These are phyloP conservation scores for Heterobasidion annosum DNA, from an alignment of 1,284 basidiomycete genomes.

Conservation along the genomic window DNA sequence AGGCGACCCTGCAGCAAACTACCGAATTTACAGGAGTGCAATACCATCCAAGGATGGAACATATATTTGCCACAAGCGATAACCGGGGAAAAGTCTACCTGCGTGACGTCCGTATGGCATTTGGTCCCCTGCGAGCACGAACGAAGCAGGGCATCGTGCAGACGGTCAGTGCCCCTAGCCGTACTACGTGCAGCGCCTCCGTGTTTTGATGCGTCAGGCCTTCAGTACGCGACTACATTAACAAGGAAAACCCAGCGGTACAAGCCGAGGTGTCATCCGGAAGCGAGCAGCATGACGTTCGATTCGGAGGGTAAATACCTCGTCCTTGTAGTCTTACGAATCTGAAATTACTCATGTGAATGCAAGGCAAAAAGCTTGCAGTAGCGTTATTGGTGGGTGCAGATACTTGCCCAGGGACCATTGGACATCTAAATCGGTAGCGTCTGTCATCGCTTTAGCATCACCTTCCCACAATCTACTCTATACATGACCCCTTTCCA, in stretches of 20 bases:
- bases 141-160: slow-evolving; percentile 46
- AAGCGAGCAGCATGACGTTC: slow-evolving; percentile 57
- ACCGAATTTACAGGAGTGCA: slow-evolving; percentile 52
- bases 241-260: slow-evolving; percentile 18
- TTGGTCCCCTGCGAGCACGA: slow-evolving; percentile 37
- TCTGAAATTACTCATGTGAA: slow-evolving; percentile 3
- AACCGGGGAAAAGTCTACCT: slow-evolving; percentile 47
- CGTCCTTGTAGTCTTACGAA: background rate
- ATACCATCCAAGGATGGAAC: slow-evolving; percentile 54
- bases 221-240: slow-evolving; percentile 57
- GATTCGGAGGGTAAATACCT: slow-evolving; percentile 45
- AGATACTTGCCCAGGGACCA: too few relatives aligned
- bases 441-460: slow-evolving; percentile 22
- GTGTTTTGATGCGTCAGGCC: background rate
- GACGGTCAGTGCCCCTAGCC: slow-evolving; percentile 22
- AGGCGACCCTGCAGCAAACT: slow-evolving; percentile 39
- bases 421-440: too few relatives aligned
- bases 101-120: slow-evolving; percentile 71
- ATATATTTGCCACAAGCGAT: slow-evolving; percentile 62
- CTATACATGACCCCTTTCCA: slow-evolving; percentile 53
- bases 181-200: background rate
- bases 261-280: slow-evolving; percentile 37
- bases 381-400: slow-evolving; percentile 49
- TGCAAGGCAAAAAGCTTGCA: slow-evolving; percentile 47
- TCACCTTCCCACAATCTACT: slow-evolving; percentile 61